phyloP scores from a whole-genome alignment of 257 asterid genomes.

The Buddleja alternifolia region DNA sequence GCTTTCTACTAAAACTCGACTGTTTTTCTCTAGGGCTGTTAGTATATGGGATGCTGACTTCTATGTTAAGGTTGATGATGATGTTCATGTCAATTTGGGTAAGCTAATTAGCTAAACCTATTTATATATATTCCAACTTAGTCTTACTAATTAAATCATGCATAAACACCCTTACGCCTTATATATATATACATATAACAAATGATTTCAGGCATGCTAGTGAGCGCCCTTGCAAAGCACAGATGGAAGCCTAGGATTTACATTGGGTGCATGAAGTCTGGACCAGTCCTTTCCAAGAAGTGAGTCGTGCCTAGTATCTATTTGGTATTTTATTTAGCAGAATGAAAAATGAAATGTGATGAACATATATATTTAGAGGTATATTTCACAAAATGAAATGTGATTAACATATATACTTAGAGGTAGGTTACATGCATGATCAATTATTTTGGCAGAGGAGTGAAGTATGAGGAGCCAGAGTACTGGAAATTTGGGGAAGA shows the following conservation, averaged over 20 bases:
- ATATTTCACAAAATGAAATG: too few relatives aligned
- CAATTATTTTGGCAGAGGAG: conserved; percentile 46
- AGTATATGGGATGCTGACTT: conserved; percentile 74
- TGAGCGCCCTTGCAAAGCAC: conserved; percentile 52
- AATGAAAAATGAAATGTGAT: too few relatives aligned
- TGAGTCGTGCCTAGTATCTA: conserved; percentile 23
- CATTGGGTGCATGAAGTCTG: conserved; percentile 94
- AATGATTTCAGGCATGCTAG: conserved; percentile 39
- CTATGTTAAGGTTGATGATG: conserved; percentile 84
- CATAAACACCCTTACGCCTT: too few relatives aligned
- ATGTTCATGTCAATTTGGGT: conserved; percentile 72
- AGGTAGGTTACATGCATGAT: background rate
- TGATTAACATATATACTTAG: too few relatives aligned
- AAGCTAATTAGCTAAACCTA: background rate
- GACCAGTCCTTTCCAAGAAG: conserved; percentile 71
- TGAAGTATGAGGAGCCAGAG: conserved; percentile 83
- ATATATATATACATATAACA: too few relatives aligned
- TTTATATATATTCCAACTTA: background rate
- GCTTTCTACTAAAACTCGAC: conserved; percentile 64
- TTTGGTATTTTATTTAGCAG: too few relatives aligned
- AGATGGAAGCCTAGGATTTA: conserved; percentile 62
- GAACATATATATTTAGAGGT: too few relatives aligned
- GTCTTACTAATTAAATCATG: too few relatives aligned
- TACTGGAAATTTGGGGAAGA: conserved; percentile 85
- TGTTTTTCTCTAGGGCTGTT: conserved; percentile 65